These are phyloP conservation scores for Saccharomycopsis oosterbeekiorum DNA, from an alignment of 805 yeast genomes.

Conservation along the genomic window DNA sequence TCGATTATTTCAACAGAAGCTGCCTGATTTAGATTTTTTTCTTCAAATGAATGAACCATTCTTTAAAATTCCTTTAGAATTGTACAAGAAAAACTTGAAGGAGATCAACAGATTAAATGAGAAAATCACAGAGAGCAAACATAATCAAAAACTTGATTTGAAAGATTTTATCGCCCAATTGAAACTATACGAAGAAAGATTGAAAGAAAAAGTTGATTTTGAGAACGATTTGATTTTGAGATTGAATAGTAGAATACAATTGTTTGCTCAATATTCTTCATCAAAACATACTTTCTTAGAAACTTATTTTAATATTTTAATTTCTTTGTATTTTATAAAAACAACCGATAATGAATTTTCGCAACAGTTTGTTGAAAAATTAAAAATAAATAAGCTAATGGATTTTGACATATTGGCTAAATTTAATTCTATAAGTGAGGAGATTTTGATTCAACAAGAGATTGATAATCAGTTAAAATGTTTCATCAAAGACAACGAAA, in stretches of 20 bases:
- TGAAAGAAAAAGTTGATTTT: conserved; percentile 9
- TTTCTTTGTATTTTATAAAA: conserved; percentile 13
- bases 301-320: conserved; percentile 9
- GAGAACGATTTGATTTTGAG: conserved; percentile 11
- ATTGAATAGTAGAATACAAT: conserved; percentile 6
- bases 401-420: conserved; percentile 14
- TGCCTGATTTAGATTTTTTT: conserved; percentile 8
- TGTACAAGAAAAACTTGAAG: conserved; percentile 17
- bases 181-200: conserved; percentile 7
- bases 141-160: background rate
- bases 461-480: conserved; percentile 7
- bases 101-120: conserved; percentile 16
- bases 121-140: conserved; percentile 5
- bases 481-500: conserved; percentile 18
- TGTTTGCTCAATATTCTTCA: background rate
- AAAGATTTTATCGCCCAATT: conserved; percentile 5
- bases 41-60: conserved; percentile 13
- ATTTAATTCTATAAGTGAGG: conserved; percentile 11
- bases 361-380: conserved; percentile 8
- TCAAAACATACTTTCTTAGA: background rate
- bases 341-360: conserved; percentile 12
- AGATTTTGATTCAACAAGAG: conserved; percentile 6
- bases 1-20: background rate
- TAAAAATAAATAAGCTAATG: background rate
- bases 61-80: conserved; percentile 16